Conservation (phyloP, 2,329 filamentous ascomycete genomes). For the Trematosphaeria pertusa region DNA sequence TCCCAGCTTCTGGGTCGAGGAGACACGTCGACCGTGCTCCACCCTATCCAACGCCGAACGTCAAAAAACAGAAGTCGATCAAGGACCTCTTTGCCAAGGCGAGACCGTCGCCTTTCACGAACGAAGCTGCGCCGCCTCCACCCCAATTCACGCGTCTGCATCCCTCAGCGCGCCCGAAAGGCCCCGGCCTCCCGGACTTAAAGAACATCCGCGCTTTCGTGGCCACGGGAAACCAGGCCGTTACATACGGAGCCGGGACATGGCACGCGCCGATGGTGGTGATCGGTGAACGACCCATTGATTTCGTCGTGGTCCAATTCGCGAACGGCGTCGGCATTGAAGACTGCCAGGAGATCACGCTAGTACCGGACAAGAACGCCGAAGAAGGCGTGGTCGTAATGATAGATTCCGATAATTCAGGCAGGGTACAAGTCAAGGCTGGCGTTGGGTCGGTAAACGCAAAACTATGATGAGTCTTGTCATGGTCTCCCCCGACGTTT, state of each 20-base stretch:
- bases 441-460: slow-evolving; percentile 41
- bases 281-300: slow-evolving; percentile 72
- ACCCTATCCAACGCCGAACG: slow-evolving; percentile 52
- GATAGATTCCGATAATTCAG: slow-evolving; percentile 40
- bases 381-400: slow-evolving; percentile 44
- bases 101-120: slow-evolving; percentile 58
- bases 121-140: slow-evolving; percentile 52
- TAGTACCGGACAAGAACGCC: slow-evolving; percentile 39
- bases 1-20: slow-evolving; percentile 56
- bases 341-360: slow-evolving; percentile 83
- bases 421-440: slow-evolving; percentile 44
- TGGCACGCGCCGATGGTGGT: slow-evolving; percentile 98
- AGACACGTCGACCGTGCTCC: slow-evolving; percentile 39
- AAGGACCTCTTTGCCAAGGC: slow-evolving; percentile 52
- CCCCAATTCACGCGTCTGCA: slow-evolving; percentile 36
- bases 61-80: slow-evolving; percentile 33
- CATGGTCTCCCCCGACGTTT: no score
- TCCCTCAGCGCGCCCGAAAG: slow-evolving; percentile 49
- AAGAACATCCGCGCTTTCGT: slow-evolving; percentile 76
- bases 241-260: slow-evolving; percentile 89
- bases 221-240: slow-evolving; percentile 77
- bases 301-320: slow-evolving; percentile 86
- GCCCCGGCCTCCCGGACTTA: slow-evolving; percentile 74
- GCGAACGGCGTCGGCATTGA: slow-evolving; percentile 81
- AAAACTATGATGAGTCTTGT: slow-evolving; percentile 38